Evolutionary conservation across 129 eudicot species (phyloP).

Genomic region (Artemisia argyi): DNA sequence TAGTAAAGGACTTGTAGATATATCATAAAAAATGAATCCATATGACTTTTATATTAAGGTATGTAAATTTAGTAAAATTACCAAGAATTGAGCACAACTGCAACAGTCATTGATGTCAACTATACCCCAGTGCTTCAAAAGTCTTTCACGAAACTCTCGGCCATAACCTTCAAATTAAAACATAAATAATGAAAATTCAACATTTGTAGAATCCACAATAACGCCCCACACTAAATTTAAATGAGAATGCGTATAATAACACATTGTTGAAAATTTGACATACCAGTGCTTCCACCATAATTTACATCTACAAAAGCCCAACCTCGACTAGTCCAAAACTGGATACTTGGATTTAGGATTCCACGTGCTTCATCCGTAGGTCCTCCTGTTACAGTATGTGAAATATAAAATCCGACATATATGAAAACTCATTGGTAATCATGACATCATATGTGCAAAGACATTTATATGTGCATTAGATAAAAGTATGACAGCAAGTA

Average conservation of each 20-base stretch:
- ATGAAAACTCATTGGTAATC: too few species aligned
- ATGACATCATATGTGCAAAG: too few species aligned
- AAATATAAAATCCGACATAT: neutral
- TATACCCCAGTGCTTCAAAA: constrained; percentile 47
- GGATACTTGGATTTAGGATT: constrained; percentile 45
- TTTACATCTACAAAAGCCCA: constrained; percentile 58
- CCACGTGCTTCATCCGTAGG: constrained; percentile 56
- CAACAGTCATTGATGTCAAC: constrained; percentile 56
- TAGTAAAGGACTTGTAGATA: neutral
- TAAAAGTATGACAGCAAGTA: neutral
- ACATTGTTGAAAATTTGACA: neutral
- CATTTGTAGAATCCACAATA: too few species aligned
- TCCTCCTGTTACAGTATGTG: constrained; percentile 32
- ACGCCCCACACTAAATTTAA: neutral
- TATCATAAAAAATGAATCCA: neutral
- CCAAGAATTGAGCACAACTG: constrained; percentile 43
- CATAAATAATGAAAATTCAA: neutral
- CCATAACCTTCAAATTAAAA: constrained; percentile 48
- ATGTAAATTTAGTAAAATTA: constrained; percentile 3
- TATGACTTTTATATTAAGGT: neutral
- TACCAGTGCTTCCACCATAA: constrained; percentile 58
- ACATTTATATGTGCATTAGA: neutral
- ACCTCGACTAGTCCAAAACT: constrained; percentile 56
- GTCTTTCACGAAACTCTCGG: constrained; percentile 48
- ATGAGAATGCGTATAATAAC: neutral